These are phyloP conservation scores for Scutellaria minor DNA, from an alignment of 257 asterid genomes.

Conservation along the genomic window DNA sequence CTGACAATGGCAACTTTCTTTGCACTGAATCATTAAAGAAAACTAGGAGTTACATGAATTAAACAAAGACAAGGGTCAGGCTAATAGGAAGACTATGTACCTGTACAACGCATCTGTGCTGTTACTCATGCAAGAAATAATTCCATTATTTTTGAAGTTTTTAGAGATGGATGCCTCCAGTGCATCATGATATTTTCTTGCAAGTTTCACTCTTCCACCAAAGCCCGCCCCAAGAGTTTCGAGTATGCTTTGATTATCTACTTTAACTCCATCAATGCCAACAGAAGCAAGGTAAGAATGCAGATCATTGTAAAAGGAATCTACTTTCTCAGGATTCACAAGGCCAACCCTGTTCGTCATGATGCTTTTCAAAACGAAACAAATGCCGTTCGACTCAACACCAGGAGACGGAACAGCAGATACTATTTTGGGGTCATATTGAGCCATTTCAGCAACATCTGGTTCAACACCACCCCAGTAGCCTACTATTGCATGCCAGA, in stretches of 20 bases:
- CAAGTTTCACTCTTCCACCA: slow-evolving; percentile 79
- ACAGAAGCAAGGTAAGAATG: slow-evolving; percentile 72
- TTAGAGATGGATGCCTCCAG: slow-evolving; percentile 65
- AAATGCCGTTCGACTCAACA: slow-evolving; percentile 60
- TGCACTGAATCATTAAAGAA: slow-evolving; percentile 44
- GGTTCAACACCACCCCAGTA: slow-evolving; percentile 90
- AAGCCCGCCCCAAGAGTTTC: slow-evolving; percentile 78
- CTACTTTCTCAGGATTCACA: slow-evolving; percentile 73
- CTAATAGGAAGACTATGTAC: slow-evolving; percentile 38
- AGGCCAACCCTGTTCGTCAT: slow-evolving; percentile 65
- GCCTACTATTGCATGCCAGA: slow-evolving; percentile 83
- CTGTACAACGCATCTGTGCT: slow-evolving; percentile 76
- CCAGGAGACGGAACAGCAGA: slow-evolving; percentile 66
- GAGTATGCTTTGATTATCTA: slow-evolving; percentile 74
- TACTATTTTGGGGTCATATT: slow-evolving; percentile 57
- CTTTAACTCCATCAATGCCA: slow-evolving; percentile 76
- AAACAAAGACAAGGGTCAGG: background rate
- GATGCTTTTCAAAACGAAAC: slow-evolving; percentile 58
- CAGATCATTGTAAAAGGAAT: slow-evolving; percentile 58
- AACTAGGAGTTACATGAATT: background rate
- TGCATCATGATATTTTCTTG: slow-evolving; percentile 73
- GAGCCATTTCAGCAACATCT: slow-evolving; percentile 61
- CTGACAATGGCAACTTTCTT: slow-evolving; percentile 66
- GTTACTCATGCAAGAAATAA: slow-evolving; percentile 89
- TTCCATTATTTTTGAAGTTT: slow-evolving; percentile 74